These are phyloP conservation scores for Cladophialophora bantiana DNA, from an alignment of 2,329 filamentous ascomycete genomes.

Conservation along the genomic window DNA sequence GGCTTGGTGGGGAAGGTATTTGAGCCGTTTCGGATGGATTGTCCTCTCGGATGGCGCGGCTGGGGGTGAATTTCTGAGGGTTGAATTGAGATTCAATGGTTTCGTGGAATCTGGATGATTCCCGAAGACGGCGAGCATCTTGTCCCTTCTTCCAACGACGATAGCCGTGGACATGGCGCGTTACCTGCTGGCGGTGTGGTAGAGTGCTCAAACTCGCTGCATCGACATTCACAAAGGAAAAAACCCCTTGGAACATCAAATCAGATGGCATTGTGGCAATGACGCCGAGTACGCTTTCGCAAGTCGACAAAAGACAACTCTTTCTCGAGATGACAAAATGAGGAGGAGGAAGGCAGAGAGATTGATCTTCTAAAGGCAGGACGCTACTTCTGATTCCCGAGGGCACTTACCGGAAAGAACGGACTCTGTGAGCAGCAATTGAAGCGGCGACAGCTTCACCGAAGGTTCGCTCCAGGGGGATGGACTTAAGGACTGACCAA, in stretches of 20 bases:
- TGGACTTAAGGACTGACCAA: neutral
- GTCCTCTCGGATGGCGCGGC: neutral
- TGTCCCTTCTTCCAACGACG: conserved; percentile 20
- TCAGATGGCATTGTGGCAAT: neutral
- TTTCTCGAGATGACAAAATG: neutral
- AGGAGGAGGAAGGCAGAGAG: neutral
- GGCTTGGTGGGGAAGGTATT: neutral
- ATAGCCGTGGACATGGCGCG: conserved; percentile 19
- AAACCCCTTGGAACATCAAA: conserved; percentile 11
- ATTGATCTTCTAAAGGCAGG: neutral
- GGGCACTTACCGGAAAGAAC: neutral
- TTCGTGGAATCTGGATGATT: conserved; percentile 20
- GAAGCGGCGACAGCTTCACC: conserved; percentile 7
- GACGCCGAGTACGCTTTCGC: neutral
- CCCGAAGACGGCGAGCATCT: conserved; percentile 13
- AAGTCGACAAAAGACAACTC: neutral
- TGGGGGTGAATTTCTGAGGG: neutral
- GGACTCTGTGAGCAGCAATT: neutral
- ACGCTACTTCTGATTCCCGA: neutral
- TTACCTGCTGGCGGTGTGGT: conserved; percentile 11
- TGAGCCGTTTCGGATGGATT: neutral
- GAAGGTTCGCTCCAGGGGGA: neutral
- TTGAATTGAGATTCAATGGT: neutral
- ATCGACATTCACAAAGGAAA: conserved; percentile 23
- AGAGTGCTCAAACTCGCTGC: conserved; percentile 13